phyloP scores from a whole-genome alignment of 2,329 filamentous ascomycete species.

The Amylocarpus encephaloides region DNA sequence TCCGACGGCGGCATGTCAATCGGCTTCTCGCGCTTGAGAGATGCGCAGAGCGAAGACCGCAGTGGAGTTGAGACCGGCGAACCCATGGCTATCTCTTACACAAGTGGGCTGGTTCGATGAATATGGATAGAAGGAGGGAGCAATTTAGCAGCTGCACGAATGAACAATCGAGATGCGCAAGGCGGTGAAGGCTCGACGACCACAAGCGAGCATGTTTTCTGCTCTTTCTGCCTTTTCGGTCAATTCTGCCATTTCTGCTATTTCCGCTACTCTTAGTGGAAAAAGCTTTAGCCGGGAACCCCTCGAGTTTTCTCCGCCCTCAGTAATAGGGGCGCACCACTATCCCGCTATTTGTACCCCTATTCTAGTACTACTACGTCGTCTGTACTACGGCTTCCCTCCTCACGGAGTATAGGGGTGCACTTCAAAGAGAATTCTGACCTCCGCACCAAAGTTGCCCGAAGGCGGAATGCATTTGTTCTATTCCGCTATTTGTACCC shows the following conservation, averaged over 20 bases:
- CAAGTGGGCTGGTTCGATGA: not conserved
- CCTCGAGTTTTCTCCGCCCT: not conserved
- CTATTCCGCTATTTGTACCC: too few relatives aligned
- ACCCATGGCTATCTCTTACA: not conserved
- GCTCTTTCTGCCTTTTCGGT: too few relatives aligned
- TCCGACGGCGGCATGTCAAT: conserved; percentile 8
- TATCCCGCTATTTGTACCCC: not conserved
- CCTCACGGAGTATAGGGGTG: too few relatives aligned
- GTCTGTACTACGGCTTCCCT: too few relatives aligned
- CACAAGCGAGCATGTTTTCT: not conserved
- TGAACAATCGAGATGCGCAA: not conserved
- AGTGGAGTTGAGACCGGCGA: not conserved
- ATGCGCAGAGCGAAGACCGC: not conserved
- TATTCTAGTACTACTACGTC: too few relatives aligned
- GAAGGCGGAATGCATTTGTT: too few relatives aligned
- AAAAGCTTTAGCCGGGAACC: not conserved
- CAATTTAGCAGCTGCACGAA: not conserved
- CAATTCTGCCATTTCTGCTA: too few relatives aligned
- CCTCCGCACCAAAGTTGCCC: too few relatives aligned
- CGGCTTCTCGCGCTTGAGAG: conserved; percentile 4
- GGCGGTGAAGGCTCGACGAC: not conserved
- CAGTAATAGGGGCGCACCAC: not conserved
- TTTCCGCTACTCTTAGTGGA: not conserved
- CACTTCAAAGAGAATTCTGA: too few relatives aligned
- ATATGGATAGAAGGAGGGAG: not conserved